A percentile compares a stretch with the other conserved stretches of the same genome.
phyloP scores from a whole-genome alignment of 441 rosid genomes.

The Pelargonium citronellum region DNA sequence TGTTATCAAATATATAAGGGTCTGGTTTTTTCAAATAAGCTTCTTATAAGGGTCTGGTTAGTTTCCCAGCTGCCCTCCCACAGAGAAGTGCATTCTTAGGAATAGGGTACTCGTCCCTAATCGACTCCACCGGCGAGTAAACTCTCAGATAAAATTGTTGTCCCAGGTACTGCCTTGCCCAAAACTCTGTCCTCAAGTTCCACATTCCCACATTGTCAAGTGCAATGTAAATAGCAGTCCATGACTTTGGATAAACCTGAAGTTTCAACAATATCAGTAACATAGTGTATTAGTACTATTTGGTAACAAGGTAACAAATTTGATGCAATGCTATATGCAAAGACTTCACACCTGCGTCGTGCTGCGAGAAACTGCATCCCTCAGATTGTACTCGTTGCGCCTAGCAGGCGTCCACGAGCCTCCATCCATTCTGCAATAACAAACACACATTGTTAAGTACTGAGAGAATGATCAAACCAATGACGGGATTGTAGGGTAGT shows the following conservation, averaged over 20 bases:
- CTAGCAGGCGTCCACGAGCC: conserved; percentile 50
- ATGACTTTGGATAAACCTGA: conserved; percentile 65
- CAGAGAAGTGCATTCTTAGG: conserved; percentile 54
- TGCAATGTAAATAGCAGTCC: conserved; percentile 60
- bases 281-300: too few relatives aligned
- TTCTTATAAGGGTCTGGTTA: conserved; percentile 5
- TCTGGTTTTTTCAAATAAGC: not conserved
- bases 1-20: not conserved
- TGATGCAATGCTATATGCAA: not conserved
- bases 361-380: conserved; percentile 55
- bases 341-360: conserved; percentile 41
- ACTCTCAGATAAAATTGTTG: conserved; percentile 61
- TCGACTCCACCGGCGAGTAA: conserved; percentile 32
- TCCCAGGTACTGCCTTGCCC: conserved; percentile 69
- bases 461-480: not conserved
- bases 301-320: too few relatives aligned
- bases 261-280: not conserved
- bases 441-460: not conserved
- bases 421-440: conserved; percentile 42
- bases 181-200: conserved; percentile 55
- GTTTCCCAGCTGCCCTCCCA: conserved; percentile 40
- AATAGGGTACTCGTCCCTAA: conserved; percentile 45
- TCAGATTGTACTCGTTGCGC: conserved; percentile 48
- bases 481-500: too few relatives aligned
- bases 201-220: conserved; percentile 72